These are phyloP conservation scores for Quercus dentata DNA, from an alignment of 306 rosid genomes.

Conservation along the genomic window DNA sequence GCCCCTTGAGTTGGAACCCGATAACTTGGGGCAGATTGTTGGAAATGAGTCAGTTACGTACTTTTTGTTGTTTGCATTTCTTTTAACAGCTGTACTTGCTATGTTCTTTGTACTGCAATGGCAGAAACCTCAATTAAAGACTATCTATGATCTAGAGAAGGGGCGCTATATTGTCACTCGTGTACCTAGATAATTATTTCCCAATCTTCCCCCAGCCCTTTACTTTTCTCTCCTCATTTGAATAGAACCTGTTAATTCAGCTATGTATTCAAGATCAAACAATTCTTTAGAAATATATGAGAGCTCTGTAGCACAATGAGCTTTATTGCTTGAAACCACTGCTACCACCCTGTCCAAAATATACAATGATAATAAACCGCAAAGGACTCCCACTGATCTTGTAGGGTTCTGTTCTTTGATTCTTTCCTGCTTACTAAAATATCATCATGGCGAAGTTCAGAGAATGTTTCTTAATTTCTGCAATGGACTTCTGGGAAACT, in stretches of 20 bases:
- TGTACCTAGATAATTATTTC: conserved; percentile 28
- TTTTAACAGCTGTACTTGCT: conserved; percentile 34
- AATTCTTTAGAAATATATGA: not conserved
- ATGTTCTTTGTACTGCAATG: conserved; percentile 34
- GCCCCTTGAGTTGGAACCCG: conserved; percentile 34
- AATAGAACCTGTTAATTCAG: not conserved
- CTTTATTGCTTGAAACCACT: not conserved
- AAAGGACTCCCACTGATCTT: not conserved
- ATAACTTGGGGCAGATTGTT: conserved; percentile 28
- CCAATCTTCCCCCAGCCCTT: not conserved
- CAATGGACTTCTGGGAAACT: not conserved
- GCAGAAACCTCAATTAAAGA: conserved; percentile 48
- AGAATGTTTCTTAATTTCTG: not conserved
- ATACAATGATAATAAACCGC: not conserved
- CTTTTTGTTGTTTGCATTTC: conserved; percentile 46
- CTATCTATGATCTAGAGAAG: conserved; percentile 59
- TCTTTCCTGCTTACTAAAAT: not conserved
- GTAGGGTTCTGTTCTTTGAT: not conserved
- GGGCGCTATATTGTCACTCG: conserved; percentile 56
- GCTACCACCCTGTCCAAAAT: not conserved
- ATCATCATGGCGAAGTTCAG: not conserved
- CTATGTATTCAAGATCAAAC: not conserved
- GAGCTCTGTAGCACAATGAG: not conserved
- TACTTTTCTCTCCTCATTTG: not conserved
- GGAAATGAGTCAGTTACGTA: conserved; percentile 43